A percentile compares a stretch with the other conserved stretches of the same genome.
phyloP scores from a whole-genome alignment of 2,329 filamentous ascomycete species.

The Cordyceps cateniannulata region DNA sequence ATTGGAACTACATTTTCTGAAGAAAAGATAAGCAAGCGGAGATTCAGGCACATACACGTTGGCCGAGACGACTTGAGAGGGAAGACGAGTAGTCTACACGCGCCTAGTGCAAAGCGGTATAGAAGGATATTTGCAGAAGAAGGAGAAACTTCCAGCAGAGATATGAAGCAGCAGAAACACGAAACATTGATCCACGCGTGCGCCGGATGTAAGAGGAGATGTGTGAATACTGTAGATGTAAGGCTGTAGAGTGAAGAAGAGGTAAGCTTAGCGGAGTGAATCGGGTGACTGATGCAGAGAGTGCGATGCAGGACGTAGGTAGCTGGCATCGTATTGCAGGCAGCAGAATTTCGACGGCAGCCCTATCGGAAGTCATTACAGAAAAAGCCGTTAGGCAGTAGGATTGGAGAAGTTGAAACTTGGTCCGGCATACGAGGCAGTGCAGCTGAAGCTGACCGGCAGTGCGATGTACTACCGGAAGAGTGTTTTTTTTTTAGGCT shows the following conservation, averaged over 20 bases:
- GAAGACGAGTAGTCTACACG: background rate
- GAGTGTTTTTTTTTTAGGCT: too few species aligned
- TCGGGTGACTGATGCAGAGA: background rate
- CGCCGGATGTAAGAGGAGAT: background rate
- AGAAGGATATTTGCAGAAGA: slow-evolving; percentile 11
- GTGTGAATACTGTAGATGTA: background rate
- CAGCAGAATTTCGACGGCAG: background rate
- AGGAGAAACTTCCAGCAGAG: slow-evolving; percentile 1
- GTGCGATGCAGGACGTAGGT: background rate
- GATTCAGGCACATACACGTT: background rate
- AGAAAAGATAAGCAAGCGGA: background rate
- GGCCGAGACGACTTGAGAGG: slow-evolving; percentile 1
- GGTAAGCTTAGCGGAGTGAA: background rate
- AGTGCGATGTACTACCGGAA: too few species aligned
- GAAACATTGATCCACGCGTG: slow-evolving; percentile 11
- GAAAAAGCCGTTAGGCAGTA: background rate
- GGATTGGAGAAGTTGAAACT: background rate
- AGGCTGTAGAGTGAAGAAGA: background rate
- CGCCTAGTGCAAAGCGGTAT: slow-evolving; percentile 4
- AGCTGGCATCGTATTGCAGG: slow-evolving; percentile 10
- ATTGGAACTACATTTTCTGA: slow-evolving; percentile 4
- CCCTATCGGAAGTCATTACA: background rate
- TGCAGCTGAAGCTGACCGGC: too few species aligned
- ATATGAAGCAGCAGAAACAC: slow-evolving; percentile 13
- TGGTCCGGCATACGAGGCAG: background rate